Evolutionary conservation across 768 basidiomycete species (phyloP).

Genomic region (Termitomyces bulborhizus): DNA sequence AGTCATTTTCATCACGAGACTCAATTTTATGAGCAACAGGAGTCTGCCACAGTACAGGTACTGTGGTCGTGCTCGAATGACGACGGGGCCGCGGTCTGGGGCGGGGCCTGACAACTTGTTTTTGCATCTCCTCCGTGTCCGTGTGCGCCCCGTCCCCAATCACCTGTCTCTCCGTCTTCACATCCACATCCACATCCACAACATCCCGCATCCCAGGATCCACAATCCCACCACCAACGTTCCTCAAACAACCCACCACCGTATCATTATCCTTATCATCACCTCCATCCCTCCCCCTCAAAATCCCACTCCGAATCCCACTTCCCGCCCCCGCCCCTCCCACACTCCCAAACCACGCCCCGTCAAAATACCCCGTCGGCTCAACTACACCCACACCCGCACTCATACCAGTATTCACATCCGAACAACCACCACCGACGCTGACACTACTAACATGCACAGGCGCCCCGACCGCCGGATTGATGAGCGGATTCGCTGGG

Average conservation of each 20-base stretch:
- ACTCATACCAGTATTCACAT: background rate
- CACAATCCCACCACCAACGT: no score
- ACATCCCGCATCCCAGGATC: no score
- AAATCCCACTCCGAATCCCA: conserved; percentile 28
- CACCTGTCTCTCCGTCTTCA: background rate
- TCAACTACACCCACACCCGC: conserved; percentile 13
- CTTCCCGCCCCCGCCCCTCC: conserved; percentile 18
- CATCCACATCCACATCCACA: background rate
- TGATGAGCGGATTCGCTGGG: conserved; percentile 33
- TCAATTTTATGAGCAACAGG: background rate
- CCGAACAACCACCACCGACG: no score
- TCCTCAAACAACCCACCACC: no score
- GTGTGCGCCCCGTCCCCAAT: background rate
- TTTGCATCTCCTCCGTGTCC: background rate
- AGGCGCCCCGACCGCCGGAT: conserved; percentile 42
- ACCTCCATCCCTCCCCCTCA: conserved; percentile 14
- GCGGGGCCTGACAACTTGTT: background rate
- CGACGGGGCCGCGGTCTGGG: background rate
- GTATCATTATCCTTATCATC: background rate
- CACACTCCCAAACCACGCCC: conserved; percentile 28
- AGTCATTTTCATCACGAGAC: background rate
- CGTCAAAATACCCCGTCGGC: conserved; percentile 39
- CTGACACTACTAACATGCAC: no score
- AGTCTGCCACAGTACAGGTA: background rate
- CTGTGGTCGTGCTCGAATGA: background rate